These are phyloP conservation scores for Posidonia australis DNA, from an alignment of 106 monocot genomes.

Conservation along the genomic window DNA sequence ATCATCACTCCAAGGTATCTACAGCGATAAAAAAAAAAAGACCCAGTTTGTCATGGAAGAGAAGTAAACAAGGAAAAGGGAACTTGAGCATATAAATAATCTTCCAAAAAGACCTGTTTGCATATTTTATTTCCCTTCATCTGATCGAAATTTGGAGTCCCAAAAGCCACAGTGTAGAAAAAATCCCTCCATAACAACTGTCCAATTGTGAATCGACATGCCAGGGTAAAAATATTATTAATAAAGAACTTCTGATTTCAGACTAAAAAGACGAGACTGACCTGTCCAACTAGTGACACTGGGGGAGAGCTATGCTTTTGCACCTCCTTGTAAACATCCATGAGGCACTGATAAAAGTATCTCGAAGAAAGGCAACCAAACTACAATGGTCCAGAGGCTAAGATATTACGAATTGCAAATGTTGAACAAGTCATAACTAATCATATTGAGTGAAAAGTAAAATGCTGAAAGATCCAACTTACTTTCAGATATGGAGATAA, in stretches of 20 bases:
- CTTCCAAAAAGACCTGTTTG: conserved; percentile 39
- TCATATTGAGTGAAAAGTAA: background rate
- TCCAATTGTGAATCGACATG: background rate
- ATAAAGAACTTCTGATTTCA: background rate
- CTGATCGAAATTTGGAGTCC: conserved; percentile 79
- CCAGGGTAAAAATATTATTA: background rate
- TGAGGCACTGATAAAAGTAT: conserved; percentile 66
- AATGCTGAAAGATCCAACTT: conserved; percentile 5
- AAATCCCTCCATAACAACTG: conserved; percentile 94
- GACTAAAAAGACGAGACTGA: conserved; percentile 9
- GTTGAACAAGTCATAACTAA: too few species aligned
- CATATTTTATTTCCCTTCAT: conserved; percentile 88
- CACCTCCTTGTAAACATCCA: conserved; percentile 39
- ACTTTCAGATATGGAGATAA: conserved; percentile 94
- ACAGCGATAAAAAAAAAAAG: background rate
- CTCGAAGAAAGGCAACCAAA: conserved; percentile 93
- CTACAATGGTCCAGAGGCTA: conserved; percentile 17
- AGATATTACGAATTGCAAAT: background rate
- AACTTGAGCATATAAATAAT: background rate
- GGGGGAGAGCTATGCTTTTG: conserved; percentile 69
- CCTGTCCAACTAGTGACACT: conserved; percentile 83
- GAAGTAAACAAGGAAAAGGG: background rate
- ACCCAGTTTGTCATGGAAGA: background rate
- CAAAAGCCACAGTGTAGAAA: conserved; percentile 78
- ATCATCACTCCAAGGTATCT: conserved; percentile 86